Base-by-base conservation (phyloP, 2,329 filamentous ascomycete genomes). In the Fusarium succisae region DNA sequence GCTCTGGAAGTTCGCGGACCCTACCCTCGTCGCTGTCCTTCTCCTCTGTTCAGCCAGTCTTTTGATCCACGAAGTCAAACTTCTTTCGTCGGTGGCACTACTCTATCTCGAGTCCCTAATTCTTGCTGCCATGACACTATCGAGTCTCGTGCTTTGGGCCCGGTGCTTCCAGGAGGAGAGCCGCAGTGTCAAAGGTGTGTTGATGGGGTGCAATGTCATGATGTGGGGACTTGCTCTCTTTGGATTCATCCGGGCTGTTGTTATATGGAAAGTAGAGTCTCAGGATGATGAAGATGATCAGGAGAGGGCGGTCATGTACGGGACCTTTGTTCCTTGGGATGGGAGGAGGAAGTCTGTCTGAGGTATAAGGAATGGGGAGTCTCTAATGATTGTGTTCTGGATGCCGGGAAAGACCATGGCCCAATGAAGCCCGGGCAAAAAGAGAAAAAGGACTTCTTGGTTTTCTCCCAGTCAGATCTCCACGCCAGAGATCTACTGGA, bases 101-200 rank as follows among this genome's bases (percentile, higher is more conserved):
- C 69, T 82, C 6, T 79, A 77, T 38, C 63, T 80, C 2, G 77
- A 82, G 45, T 77, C 77, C 2, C 66, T 71, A 4, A 77, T 80
- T 13, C 73, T 81, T 3, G 20, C 66, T 8, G 45, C 78, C 10
- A 75, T 78, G 5, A 78, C 78, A 3, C 44, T 48, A 3, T 66
- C 74, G 0, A 75, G 76, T 14, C 47, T 77, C 4, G 43, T 69
- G 17, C 62, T 80, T 48, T 79, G 73, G 74, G 66, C 72, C 11
- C 67, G 70, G 18, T 76, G 72, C 41, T 61, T 80, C 4, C 76
- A 72, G 3, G 76, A 77, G n/a, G 57, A 73, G 26, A 73, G 68
- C n/a, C 63, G 70, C 14, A 38, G 67, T 12, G 66, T 79, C 24
- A 79, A 80, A 58, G 77, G 76, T 8, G 74, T 76, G 8, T 38